Base-by-base conservation (phyloP, 1,284 basidiomycete species). In the Ganoderma sinense region DNA sequence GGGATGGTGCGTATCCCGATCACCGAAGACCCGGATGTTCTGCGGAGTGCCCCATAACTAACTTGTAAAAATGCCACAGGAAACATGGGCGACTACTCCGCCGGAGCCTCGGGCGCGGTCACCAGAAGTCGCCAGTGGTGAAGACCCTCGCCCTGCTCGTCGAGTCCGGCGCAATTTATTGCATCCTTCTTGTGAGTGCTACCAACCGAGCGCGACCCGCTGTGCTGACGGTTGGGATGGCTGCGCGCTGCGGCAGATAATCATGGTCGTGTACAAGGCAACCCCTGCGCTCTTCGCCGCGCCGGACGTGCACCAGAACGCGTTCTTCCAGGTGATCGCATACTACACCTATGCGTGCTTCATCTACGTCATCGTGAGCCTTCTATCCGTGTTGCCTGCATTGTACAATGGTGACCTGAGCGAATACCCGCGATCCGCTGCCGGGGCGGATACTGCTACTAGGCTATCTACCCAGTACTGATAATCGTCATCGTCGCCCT, bases 111-210 rank as follows among this genome's bases (percentile, higher is more conserved):
- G 43, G 29, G 18, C 31, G 31, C 31, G 20, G 45, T 36, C 43
- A 29, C 18, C 26, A 13, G 13, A 63, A 23, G 43, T 36, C 31
- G 45, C 62, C 5, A 8, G 62, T 16, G 29, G 29, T 63, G 43
- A 48, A 51, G 29, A 26, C 45, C 29, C 45, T 63, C 43, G 41
- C 43, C 4, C 41, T 63, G 13, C 48, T 63, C 3, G 43, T 51
- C 13, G 62, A 63, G 29, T 63, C 62, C 5, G 62, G 62, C 14
- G n/a, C 33, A 20, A 51, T 45, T n/a, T 63, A 63, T 31, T 63
- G 43, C 18, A 18, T 63, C 43, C 43, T 63, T n/a, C 14, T 45
- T 29, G 62, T 63, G 48, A 45, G 43, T 45, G 43, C 43, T 45
- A n/a, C 2, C 4, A 4, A 7, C 33, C 33, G 7, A 33, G 33